Conservation (phyloP, 306 rosid genomes). For the Astragalus glycyphyllos region DNA sequence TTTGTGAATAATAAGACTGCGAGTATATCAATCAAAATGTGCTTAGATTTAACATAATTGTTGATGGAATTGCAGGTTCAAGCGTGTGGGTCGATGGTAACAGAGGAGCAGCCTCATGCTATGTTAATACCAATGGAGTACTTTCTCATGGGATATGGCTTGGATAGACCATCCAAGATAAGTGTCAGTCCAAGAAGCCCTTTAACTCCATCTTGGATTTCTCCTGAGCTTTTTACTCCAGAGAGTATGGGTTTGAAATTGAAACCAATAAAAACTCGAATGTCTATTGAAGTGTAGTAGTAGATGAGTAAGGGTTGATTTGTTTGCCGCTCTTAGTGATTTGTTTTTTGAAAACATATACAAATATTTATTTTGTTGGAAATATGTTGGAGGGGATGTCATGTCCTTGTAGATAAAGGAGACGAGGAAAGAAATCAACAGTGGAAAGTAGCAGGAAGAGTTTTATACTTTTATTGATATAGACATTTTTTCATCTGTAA, state of each 20-base stretch:
- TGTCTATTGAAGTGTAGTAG: conserved; percentile 52
- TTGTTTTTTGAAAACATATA: conserved; percentile 36
- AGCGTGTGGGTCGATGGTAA: conserved; percentile 93
- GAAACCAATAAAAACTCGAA: conserved; percentile 87
- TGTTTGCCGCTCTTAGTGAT: conserved; percentile 34
- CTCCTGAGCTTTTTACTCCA: conserved; percentile 90
- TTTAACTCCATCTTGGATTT: conserved; percentile 80
- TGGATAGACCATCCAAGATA: conserved; percentile 65
- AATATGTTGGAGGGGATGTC: conserved; percentile 23
- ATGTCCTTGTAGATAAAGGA: conserved; percentile 60
- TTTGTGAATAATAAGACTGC: background rate
- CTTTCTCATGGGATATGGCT: conserved; percentile 88
- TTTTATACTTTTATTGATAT: conserved; percentile 45
- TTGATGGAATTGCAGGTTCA: conserved; percentile 67
- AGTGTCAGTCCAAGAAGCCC: conserved; percentile 92
- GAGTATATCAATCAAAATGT: conserved; percentile 5
- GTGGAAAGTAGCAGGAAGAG: conserved; percentile 36
- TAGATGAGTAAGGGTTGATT: conserved; percentile 18
- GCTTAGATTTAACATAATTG: conserved; percentile 20
- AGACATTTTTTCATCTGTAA: conserved; percentile 75
- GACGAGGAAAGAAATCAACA: conserved; percentile 39
- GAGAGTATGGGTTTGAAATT: conserved; percentile 97
- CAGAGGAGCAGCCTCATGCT: conserved; percentile 96
- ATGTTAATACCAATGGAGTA: conserved; percentile 91
- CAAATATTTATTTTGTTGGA: conserved; percentile 44